Evolutionary conservation across 2,329 filamentous ascomycete species (phyloP), one percentile per base, ranked within the genome.

Genomic region (Colletotrichum sp.): DNA sequence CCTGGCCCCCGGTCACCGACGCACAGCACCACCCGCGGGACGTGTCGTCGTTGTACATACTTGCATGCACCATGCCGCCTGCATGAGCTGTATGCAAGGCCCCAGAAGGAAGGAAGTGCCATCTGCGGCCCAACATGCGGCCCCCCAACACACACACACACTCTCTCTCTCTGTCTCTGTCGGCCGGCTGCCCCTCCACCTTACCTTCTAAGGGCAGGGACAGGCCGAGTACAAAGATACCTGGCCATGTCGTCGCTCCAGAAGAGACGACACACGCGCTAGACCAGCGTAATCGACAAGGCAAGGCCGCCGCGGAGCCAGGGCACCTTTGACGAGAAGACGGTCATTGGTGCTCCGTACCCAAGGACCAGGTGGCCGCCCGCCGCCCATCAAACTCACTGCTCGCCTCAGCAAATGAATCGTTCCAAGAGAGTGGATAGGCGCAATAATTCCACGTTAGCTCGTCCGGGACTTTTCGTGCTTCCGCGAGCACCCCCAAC

Each of bases 31-130:
- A 72, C 72, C 63, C 69, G 69, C 73, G 73, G 72, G 63, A 75
- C 73, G 68, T 72, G 73, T 75, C 69, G 55, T 75, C 64, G 68
- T 57, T 57, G 24, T 28, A 57, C 52, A 57, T 57, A 57, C 52
- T 44, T 67, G 52, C 63, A 75, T 75, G 73, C 73, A 72, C 73
- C 73, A 34, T 72, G 69, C 63, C 63, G 34, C 63, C 69, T 76
- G 73, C 73, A 76, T 52, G 69, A 72, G 73, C 63, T 72, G 55
- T 76, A 76, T 76, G 73, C 69, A 76, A 76, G 73, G 73, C 69
- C 73, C 73, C 64, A 68, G 69, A 72, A 66, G 44, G 57, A 72
- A 76, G 39, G 72, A 63, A 67, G 64, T 72, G 73, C 73, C 69
- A 76, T 68, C 63, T 72, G 73, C 73, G 69, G 69, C 73, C 73